Percentiles rank a stretch among this genome's conserved stretches.
Conservation (phyloP, 75 land plant species). For the Azolla pinnata region DNA sequence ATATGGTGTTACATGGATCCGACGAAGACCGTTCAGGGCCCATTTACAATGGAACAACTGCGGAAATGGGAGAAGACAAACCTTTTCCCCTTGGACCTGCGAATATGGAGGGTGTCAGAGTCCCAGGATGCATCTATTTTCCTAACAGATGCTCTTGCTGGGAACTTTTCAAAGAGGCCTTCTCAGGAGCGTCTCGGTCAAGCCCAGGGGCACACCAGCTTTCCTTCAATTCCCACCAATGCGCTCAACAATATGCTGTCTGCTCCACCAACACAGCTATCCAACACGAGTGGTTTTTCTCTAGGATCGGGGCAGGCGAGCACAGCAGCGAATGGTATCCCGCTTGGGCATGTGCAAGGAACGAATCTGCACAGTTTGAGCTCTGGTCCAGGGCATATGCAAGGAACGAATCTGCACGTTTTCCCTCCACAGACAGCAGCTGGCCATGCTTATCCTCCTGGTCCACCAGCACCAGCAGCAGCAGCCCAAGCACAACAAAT, state of each 20-base stretch:
- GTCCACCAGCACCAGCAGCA: background rate
- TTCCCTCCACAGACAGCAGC: background rate
- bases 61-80: slow-evolving; percentile 79
- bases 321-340: background rate
- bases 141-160: slow-evolving; percentile 60
- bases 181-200: slow-evolving; percentile 2
- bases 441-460: background rate
- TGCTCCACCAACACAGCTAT: too few species aligned
- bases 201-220: too few species aligned
- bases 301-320: too few species aligned
- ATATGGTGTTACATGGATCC: slow-evolving; percentile 87
- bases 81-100: slow-evolving; percentile 59
- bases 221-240: too few species aligned
- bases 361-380: background rate
- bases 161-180: slow-evolving; percentile 22
- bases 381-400: slow-evolving; percentile 5
- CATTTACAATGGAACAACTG: slow-evolving; percentile 85
- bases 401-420: background rate
- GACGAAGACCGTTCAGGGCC: slow-evolving; percentile 78
- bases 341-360: slow-evolving; percentile 1
- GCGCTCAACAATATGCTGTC: too few species aligned
- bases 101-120: slow-evolving; percentile 58
- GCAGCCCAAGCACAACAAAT: background rate
- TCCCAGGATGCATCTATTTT: slow-evolving; percentile 45
- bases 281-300: too few species aligned